A percentile compares a stretch with the other conserved stretches of the same genome.
These are phyloP conservation scores for Agaricus sinodeliciosus DNA, from an alignment of 768 basidiomycete genomes.

Conservation along the genomic window DNA sequence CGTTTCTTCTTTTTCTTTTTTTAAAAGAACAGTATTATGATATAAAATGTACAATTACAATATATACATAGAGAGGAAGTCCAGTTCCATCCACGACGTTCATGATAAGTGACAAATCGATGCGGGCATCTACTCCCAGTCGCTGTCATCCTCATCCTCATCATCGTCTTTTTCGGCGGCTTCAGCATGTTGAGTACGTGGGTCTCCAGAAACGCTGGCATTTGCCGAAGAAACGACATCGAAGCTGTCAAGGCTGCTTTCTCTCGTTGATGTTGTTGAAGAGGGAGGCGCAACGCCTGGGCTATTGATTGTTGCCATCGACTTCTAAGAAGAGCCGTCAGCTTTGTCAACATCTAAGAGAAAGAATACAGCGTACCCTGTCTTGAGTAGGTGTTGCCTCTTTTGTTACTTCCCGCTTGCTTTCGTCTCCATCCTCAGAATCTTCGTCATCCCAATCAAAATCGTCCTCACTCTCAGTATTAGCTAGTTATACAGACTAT, in stretches of 20 bases:
- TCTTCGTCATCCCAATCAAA: constrained; percentile 94
- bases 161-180: constrained; percentile 17
- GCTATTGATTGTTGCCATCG: constrained; percentile 10
- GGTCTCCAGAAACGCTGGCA: constrained; percentile 35
- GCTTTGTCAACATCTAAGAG: constrained; percentile 6
- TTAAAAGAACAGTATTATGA: too few relatives aligned
- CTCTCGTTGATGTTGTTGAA: constrained; percentile 38
- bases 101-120: background rate
- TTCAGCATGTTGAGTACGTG: constrained; percentile 20
- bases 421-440: constrained; percentile 68
- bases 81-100: background rate
- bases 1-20: too few relatives aligned
- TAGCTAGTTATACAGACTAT: constrained; percentile 28
- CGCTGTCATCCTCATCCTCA: constrained; percentile 40
- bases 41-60: background rate
- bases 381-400: constrained; percentile 7
- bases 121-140: constrained; percentile 49
- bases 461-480: constrained; percentile 71
- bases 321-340: background rate
- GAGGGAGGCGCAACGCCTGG: constrained; percentile 23
- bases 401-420: constrained; percentile 2
- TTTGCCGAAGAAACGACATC: constrained; percentile 58
- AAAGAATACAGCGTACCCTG: constrained; percentile 6
- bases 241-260: constrained; percentile 61
- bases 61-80: background rate